phyloP scores from a whole-genome alignment of 2,329 filamentous ascomycete genomes.

The Trichothecium sympodiale region DNA sequence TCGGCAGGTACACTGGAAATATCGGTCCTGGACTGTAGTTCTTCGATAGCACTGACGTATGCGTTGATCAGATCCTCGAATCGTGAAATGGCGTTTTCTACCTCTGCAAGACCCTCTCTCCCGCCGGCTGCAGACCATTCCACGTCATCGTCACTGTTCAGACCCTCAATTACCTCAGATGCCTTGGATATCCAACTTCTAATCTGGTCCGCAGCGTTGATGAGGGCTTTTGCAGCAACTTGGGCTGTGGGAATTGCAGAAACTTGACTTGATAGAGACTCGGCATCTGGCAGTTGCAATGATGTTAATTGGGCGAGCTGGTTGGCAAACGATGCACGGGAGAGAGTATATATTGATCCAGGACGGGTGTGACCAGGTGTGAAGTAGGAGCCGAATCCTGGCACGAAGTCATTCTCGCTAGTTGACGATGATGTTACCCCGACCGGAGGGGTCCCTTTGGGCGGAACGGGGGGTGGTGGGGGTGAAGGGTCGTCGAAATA shows the following conservation, averaged over 20 bases:
- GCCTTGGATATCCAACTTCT: constrained; percentile 89
- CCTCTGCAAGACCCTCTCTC: constrained; percentile 64
- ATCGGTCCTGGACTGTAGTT: constrained; percentile 70
- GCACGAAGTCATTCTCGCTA: constrained; percentile 30
- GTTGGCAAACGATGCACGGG: constrained; percentile 81
- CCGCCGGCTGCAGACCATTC: constrained; percentile 92
- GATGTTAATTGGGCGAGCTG: constrained; percentile 89
- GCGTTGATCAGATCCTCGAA: constrained; percentile 88
- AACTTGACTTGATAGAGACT: constrained; percentile 72
- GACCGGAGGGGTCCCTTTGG: constrained; percentile 27
- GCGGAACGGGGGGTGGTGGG: constrained; percentile 25
- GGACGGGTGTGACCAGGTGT: constrained; percentile 57
- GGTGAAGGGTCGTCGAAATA: constrained; percentile 15
- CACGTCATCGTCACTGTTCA: constrained; percentile 93
- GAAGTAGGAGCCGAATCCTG: constrained; percentile 51
- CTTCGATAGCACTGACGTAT: constrained; percentile 89
- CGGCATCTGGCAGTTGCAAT: constrained; percentile 77
- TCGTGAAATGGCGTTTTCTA: constrained; percentile 62
- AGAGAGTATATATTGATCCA: constrained; percentile 88
- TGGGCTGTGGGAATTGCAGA: constrained; percentile 75
- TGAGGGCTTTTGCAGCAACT: constrained; percentile 71
- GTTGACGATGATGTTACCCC: constrained; percentile 13
- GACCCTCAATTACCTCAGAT: constrained; percentile 72
- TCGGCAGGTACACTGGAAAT: constrained; percentile 59
- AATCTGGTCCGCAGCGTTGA: constrained; percentile 85